Evolutionary conservation across 148 eudicot species (phyloP).

Genomic region (Limonium bicolor): DNA sequence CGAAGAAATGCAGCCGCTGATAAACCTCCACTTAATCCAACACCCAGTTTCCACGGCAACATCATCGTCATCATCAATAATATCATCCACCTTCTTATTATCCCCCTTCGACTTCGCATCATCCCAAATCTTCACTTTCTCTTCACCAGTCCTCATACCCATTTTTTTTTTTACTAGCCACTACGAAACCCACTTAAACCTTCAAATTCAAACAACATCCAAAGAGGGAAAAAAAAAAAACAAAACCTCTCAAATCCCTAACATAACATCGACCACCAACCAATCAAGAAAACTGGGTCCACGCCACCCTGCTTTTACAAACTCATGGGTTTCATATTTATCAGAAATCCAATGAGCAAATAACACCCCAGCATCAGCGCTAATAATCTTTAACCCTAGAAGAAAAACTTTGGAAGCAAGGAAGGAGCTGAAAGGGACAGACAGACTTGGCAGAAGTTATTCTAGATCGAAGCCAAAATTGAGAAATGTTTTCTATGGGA

Average conservation of each 20-base stretch:
- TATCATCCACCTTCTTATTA: not conserved
- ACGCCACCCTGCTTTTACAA: not conserved
- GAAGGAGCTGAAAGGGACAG: not conserved
- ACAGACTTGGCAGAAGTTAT: not conserved
- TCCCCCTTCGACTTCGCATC: no score
- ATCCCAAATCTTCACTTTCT: no score
- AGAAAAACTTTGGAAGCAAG: not conserved
- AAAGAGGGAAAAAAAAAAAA: not conserved
- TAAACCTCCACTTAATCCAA: not conserved
- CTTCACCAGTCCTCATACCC: no score
- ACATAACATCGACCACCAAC: constrained; percentile 1
- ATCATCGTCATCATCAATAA: not conserved
- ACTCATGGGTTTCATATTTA: not conserved
- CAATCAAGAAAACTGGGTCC: no score
- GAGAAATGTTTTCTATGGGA: no score
- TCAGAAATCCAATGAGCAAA: not conserved
- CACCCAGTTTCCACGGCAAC: not conserved
- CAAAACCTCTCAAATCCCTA: not conserved
- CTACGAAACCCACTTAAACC: not conserved
- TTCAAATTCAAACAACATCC: constrained; percentile 1
- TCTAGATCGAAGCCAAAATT: no score
- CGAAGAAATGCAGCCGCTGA: constrained; percentile 5
- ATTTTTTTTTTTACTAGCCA: no score
- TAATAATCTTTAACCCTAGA: no score
- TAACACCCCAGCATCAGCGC: no score